Evolutionary conservation across 2,329 filamentous ascomycete species (phyloP).

Genomic region (Aspergillus caelatus): DNA sequence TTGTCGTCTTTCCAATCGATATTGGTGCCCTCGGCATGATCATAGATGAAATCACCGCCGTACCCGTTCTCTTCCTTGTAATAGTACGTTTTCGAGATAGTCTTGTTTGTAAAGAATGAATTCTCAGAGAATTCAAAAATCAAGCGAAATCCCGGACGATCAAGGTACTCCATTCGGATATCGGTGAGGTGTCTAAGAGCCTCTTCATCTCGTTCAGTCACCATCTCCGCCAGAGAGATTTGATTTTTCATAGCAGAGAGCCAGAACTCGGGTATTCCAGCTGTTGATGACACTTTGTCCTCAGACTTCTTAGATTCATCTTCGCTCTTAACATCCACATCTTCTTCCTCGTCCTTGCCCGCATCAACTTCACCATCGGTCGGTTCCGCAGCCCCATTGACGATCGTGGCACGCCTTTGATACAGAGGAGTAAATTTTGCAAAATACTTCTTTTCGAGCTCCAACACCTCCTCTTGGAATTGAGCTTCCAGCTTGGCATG

Average conservation of each 20-base stretch:
- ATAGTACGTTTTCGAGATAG: conserved; percentile 96
- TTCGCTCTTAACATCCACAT: conserved; percentile 63
- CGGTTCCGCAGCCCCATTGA: conserved; percentile 86
- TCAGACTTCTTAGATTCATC: conserved; percentile 54
- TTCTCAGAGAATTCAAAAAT: conserved; percentile 97
- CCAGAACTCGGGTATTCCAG: conserved; percentile 98
- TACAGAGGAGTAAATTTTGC: conserved; percentile 98
- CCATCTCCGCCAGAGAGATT: conserved; percentile 94
- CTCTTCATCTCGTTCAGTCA: conserved; percentile 94
- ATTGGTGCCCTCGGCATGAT: conserved; percentile 97
- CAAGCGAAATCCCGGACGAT: conserved; percentile 95
- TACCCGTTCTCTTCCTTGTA: conserved; percentile 99
- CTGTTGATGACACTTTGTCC: conserved; percentile 52
- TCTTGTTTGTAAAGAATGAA: conserved; percentile 97
- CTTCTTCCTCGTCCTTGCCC: conserved; percentile 77
- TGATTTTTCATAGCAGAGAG: conserved; percentile 99
- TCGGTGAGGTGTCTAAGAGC: conserved; percentile 88
- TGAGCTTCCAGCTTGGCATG: conserved; percentile 97
- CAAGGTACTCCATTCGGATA: conserved; percentile 98
- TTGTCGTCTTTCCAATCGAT: conserved; percentile 95
- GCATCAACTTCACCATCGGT: conserved; percentile 83
- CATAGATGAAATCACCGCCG: conserved; percentile 98
- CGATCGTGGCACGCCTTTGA: conserved; percentile 87
- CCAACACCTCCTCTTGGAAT: conserved; percentile 97
- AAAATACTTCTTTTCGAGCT: conserved; percentile 99